Evolutionary conservation across 2,329 filamentous ascomycete species (phyloP).

Genomic region (Pseudocercospora vitis): DNA sequence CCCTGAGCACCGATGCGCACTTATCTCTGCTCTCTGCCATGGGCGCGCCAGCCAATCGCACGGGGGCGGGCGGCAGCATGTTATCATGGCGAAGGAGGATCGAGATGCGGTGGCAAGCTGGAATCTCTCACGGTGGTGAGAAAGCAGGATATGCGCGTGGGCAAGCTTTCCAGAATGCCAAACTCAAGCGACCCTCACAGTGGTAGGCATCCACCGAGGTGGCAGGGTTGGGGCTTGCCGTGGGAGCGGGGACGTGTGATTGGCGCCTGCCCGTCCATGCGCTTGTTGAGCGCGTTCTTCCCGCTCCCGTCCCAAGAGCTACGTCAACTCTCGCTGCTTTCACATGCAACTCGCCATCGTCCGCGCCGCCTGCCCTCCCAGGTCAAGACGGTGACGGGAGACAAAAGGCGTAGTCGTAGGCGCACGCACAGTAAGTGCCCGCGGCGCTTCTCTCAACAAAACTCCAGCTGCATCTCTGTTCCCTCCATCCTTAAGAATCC

Average conservation of each 20-base stretch:
- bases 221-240: neutral
- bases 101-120: neutral
- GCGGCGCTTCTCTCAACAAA: neutral
- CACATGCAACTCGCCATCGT: neutral
- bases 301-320: neutral
- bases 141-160: slow-evolving; percentile 3
- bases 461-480: neutral
- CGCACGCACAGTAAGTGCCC: slow-evolving; percentile 2
- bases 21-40: neutral
- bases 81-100: neutral
- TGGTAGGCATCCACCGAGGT: neutral
- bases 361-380: neutral
- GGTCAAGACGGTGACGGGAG: neutral
- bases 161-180: neutral
- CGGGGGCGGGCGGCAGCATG: neutral
- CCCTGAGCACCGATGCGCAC: too few species aligned
- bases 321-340: neutral
- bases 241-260: neutral
- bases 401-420: neutral
- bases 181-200: neutral
- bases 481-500: neutral
- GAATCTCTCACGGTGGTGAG: neutral
- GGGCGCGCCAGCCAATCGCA: neutral
- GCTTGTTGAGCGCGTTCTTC: neutral
- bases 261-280: neutral